These are phyloP conservation scores for Aspergillus incahuasiensis DNA, from an alignment of 495 filamentous ascomycete species.

Conservation along the genomic window DNA sequence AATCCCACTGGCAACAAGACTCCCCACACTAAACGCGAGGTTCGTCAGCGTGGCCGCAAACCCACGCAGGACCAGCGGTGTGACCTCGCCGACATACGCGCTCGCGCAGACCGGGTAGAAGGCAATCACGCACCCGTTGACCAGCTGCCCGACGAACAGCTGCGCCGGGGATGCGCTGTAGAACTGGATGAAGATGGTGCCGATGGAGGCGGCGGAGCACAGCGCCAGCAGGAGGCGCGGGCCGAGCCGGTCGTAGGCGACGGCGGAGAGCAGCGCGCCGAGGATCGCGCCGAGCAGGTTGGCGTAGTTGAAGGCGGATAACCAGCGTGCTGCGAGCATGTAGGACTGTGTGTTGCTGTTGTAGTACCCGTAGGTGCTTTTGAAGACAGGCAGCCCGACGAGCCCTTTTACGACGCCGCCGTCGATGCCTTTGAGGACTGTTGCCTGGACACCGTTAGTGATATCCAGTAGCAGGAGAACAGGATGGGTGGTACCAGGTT, in stretches of 20 bases:
- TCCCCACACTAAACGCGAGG: constrained; percentile 35
- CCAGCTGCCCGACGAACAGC: constrained; percentile 31
- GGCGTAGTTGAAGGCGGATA: constrained; percentile 62
- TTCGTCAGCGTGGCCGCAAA: constrained; percentile 37
- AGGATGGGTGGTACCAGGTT: constrained; percentile 17
- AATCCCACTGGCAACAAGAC: constrained; percentile 35
- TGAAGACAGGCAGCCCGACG: constrained; percentile 30
- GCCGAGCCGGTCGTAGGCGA: constrained; percentile 29
- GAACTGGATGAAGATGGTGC: constrained; percentile 34
- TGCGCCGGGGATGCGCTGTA: constrained; percentile 28
- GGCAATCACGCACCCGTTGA: constrained; percentile 32
- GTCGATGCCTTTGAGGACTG: constrained; percentile 29
- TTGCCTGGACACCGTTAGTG: constrained; percentile 13
- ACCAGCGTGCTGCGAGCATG: constrained; percentile 26
- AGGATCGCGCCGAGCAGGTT: constrained; percentile 63
- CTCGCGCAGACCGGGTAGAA: constrained; percentile 35
- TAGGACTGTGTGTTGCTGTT: constrained; percentile 16
- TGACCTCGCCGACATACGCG: constrained; percentile 35
- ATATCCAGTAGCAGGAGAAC: background rate
- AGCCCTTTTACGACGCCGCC: constrained; percentile 28
- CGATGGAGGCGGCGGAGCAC: constrained; percentile 30
- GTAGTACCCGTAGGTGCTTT: constrained; percentile 28
- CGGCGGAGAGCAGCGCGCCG: constrained; percentile 43
- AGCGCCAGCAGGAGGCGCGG: constrained; percentile 25
- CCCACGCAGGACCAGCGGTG: constrained; percentile 37